Conservation (phyloP, 2,329 filamentous ascomycete genomes). For the Ascochyta rabiei region DNA sequence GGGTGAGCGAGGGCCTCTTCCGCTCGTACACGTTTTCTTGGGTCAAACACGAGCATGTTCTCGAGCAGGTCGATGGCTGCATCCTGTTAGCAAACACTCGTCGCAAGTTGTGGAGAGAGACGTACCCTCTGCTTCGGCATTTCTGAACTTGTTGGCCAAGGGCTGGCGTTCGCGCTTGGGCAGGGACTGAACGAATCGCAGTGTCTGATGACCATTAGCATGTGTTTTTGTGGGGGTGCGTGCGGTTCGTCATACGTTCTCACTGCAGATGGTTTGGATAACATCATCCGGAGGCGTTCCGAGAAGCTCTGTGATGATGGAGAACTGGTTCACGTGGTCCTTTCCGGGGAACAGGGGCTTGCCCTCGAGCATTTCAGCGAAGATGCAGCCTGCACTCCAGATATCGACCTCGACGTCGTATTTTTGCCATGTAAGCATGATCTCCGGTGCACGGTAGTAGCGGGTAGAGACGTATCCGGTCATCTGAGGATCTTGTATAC, state of each 20-base stretch:
- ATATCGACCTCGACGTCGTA: constrained; percentile 99
- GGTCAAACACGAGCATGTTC: constrained; percentile 97
- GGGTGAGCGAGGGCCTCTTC: constrained; percentile 85
- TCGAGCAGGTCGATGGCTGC: constrained; percentile 91
- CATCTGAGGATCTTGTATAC: constrained; percentile 99
- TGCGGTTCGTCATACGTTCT: constrained; percentile 71
- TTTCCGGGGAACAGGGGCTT: constrained; percentile 98
- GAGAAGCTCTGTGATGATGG: constrained; percentile 96
- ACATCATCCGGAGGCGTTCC: constrained; percentile 98
- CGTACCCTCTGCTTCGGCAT: constrained; percentile 83
- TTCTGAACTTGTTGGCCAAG: constrained; percentile 88
- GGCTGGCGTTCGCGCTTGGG: constrained; percentile 93
- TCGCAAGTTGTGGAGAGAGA: constrained; percentile 7
- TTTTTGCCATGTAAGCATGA: constrained; percentile 99
- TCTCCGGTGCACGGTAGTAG: constrained; percentile 98
- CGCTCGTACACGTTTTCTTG: constrained; percentile 92
- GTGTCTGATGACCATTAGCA: constrained; percentile 64
- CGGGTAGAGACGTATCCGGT: constrained; percentile 98
- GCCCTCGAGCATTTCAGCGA: constrained; percentile 98
- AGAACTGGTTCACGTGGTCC: constrained; percentile 99
- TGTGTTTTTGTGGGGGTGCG: not conserved
- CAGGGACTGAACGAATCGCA: constrained; percentile 96
- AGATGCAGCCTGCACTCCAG: constrained; percentile 99
- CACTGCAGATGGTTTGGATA: constrained; percentile 97
- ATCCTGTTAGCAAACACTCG: constrained; percentile 1